Conservation (phyloP, 805 yeast species). For the Suhomyces prunicola region DNA sequence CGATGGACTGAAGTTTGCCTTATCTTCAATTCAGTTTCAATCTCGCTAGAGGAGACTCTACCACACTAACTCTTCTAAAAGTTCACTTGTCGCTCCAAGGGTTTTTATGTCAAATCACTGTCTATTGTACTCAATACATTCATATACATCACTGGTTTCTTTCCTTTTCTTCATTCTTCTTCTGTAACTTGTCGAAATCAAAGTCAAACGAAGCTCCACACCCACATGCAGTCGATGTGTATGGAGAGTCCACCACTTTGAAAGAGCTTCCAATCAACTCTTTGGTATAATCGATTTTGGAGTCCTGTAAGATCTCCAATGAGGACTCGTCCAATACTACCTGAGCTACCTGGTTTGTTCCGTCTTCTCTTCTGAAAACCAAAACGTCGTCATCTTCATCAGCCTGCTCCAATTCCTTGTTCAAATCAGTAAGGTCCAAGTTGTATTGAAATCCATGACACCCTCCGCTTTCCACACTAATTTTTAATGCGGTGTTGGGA, state of each 20-base stretch:
- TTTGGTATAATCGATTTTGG: conserved; percentile 82
- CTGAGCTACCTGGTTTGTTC: conserved; percentile 40
- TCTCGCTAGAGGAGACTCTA: too few species aligned
- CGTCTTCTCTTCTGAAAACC: conserved; percentile 62
- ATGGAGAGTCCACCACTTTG: conserved; percentile 87
- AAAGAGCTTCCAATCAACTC: conserved; percentile 95
- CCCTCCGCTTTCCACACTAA: conserved; percentile 91
- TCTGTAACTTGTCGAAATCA: conserved; percentile 42
- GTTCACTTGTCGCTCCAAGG: too few species aligned
- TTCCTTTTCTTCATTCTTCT: conserved; percentile 11
- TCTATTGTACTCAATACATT: neutral
- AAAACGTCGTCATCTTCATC: conserved; percentile 34
- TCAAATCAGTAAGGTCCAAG: conserved; percentile 54
- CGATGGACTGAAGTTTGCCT: too few species aligned
- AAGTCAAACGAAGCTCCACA: conserved; percentile 48
- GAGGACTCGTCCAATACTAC: conserved; percentile 80
- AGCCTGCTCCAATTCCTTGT: conserved; percentile 29
- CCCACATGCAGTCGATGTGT: conserved; percentile 55
- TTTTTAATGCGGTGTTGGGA: conserved; percentile 61
- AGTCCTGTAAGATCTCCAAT: conserved; percentile 75
- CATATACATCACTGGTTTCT: neutral
- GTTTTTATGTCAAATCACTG: too few species aligned
- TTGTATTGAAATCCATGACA: conserved; percentile 97
- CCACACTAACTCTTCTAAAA: too few species aligned
- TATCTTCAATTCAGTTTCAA: too few species aligned